These are phyloP conservation scores for Chiua virens DNA, from an alignment of 768 basidiomycete genomes.

Conservation along the genomic window DNA sequence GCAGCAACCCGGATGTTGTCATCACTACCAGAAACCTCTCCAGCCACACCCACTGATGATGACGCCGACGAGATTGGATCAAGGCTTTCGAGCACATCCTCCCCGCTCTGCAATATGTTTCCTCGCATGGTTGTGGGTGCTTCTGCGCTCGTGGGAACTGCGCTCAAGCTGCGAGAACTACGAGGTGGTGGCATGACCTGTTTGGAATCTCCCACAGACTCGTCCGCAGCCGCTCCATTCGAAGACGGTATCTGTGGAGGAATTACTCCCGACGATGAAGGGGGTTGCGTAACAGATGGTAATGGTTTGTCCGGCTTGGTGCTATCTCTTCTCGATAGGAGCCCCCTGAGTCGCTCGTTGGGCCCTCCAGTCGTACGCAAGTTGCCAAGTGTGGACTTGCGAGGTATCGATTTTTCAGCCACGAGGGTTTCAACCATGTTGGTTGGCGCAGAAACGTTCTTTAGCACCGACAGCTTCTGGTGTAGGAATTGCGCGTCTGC, in stretches of 20 bases:
- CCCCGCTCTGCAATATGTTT: slow-evolving; percentile 1
- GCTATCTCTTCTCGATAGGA: slow-evolving; percentile 32
- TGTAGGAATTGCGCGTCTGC: slow-evolving; percentile 78
- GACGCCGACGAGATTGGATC: slow-evolving; percentile 12
- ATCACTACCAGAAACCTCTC: slow-evolving; percentile 10
- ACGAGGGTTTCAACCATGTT: slow-evolving; percentile 85
- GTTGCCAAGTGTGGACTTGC: slow-evolving; percentile 30
- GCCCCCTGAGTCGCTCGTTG: slow-evolving; percentile 39
- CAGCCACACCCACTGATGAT: not conserved
- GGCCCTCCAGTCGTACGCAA: slow-evolving; percentile 23
- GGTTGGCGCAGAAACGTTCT: slow-evolving; percentile 69
- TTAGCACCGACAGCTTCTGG: slow-evolving; percentile 71
- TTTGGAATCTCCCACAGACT: slow-evolving; percentile 15
- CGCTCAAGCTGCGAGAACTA: slow-evolving; percentile 15
- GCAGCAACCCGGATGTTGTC: not conserved
- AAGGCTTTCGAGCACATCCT: slow-evolving; percentile 1
- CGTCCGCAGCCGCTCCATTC: slow-evolving; percentile 13
- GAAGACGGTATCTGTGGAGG: slow-evolving; percentile 7
- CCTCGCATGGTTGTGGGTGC: not conserved
- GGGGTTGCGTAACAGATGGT: slow-evolving; percentile 25
- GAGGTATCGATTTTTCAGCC: slow-evolving; percentile 68
- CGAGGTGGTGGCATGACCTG: slow-evolving; percentile 22
- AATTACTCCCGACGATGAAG: slow-evolving; percentile 18
- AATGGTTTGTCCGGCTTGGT: slow-evolving; percentile 28
- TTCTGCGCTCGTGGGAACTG: slow-evolving; percentile 8